These are phyloP conservation scores for Nicotiana knightiana DNA, from an alignment of 257 asterid species.

Conservation along the genomic window DNA sequence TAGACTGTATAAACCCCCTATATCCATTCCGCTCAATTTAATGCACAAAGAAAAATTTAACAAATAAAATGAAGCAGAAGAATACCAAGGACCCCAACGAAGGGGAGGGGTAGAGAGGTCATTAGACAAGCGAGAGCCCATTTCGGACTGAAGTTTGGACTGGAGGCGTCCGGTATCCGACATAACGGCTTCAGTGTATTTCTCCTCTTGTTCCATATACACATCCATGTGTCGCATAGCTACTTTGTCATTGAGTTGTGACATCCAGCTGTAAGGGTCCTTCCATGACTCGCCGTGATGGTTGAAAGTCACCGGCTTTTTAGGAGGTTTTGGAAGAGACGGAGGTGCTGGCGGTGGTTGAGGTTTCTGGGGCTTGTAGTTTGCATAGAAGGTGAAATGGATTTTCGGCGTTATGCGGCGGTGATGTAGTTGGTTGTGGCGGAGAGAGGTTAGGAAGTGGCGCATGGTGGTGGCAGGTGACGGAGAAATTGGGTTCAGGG, in stretches of 20 bases:
- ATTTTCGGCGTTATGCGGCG: constrained; percentile 1
- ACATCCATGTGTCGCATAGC: constrained; percentile 99
- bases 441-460: constrained; percentile 46
- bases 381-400: constrained; percentile 27
- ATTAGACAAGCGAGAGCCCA: constrained; percentile 68
- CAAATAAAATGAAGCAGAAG: neutral
- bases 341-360: constrained; percentile 72
- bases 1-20: neutral
- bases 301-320: constrained; percentile 54
- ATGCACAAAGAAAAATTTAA: neutral
- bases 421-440: constrained; percentile 33
- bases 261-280: constrained; percentile 89
- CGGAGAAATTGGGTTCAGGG: constrained; percentile 1
- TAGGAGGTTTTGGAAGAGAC: constrained; percentile 77
- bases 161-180: constrained; percentile 64
- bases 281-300: constrained; percentile 88
- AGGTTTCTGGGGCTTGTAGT: constrained; percentile 69
- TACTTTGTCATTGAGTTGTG: constrained; percentile 71
- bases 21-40: neutral
- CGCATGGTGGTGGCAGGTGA: constrained; percentile 44
- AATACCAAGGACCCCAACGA: constrained; percentile 92
- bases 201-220: constrained; percentile 98
- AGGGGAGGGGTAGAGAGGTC: constrained; percentile 86
- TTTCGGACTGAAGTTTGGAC: constrained; percentile 82
- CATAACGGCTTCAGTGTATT: constrained; percentile 90